Conservation (phyloP, 331 rosid genomes). For the Telfairia occidentalis region DNA sequence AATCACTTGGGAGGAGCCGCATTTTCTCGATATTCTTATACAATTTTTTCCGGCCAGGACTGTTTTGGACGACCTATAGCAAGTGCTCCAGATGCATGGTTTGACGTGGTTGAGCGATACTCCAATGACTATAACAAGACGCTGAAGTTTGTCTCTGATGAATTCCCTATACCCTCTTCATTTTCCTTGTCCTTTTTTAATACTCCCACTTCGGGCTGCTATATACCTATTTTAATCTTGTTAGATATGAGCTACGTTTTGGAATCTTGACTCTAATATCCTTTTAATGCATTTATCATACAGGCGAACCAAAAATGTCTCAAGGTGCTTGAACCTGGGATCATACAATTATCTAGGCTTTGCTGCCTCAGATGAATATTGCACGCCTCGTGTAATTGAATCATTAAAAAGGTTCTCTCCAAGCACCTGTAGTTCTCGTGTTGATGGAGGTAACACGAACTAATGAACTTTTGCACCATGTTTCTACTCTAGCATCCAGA, state of each 20-base stretch:
- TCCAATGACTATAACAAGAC: conserved; percentile 87
- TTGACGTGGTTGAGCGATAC: conserved; percentile 87
- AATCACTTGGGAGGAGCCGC: neutral
- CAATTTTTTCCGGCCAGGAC: conserved; percentile 36
- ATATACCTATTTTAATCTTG: neutral
- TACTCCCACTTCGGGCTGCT: neutral
- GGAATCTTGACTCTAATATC: neutral
- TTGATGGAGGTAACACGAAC: conserved; percentile 46
- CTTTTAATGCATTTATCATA: conserved; percentile 10
- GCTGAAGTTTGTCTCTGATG: conserved; percentile 31
- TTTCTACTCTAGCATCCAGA: neutral
- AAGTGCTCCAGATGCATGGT: conserved; percentile 97
- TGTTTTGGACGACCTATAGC: conserved; percentile 89
- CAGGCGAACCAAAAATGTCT: conserved; percentile 47
- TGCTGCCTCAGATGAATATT: conserved; percentile 73
- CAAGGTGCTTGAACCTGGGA: conserved; percentile 70
- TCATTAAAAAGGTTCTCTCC: conserved; percentile 53
- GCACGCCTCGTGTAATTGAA: conserved; percentile 63
- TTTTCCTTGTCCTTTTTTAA: neutral
- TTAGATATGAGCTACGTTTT: neutral
- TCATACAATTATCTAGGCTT: conserved; percentile 79
- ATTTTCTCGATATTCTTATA: neutral
- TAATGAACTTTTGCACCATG: conserved; percentile 9
- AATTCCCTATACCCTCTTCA: neutral
- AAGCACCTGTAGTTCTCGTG: conserved; percentile 69